Evolutionary conservation across 305 asterid species (phyloP).

Genomic region (Fraxinus platypoda): DNA sequence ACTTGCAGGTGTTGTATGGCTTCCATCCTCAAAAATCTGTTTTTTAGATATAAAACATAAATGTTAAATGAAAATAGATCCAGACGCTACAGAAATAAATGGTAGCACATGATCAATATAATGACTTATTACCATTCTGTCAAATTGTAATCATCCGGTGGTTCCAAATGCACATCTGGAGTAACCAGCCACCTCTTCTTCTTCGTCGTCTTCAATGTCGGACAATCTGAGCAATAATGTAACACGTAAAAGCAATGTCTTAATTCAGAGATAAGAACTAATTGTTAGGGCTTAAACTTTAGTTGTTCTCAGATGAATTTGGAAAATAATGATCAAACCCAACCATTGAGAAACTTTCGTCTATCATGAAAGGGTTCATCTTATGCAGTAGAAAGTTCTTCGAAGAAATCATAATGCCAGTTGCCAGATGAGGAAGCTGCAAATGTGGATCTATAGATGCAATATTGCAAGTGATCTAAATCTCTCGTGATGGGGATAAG

Average conservation of each 20-base stretch:
- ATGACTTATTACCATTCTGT: constrained; percentile 18
- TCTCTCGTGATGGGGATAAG: background rate
- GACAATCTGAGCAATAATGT: constrained; percentile 44
- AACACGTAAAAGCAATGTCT: background rate
- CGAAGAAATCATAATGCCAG: background rate
- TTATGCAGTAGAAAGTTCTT: background rate
- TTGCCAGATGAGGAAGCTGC: background rate
- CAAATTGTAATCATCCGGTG: constrained; percentile 47
- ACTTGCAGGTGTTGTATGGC: background rate
- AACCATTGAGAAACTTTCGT: background rate
- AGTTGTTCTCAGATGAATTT: background rate
- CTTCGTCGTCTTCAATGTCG: constrained; percentile 49
- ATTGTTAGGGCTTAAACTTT: background rate
- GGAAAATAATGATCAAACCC: background rate
- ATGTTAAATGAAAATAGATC: background rate
- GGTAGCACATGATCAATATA: background rate
- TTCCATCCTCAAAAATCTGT: constrained; percentile 1
- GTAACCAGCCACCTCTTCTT: constrained; percentile 58
- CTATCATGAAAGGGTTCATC: background rate
- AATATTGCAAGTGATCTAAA: background rate
- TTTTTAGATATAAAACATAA: background rate
- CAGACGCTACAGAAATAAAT: background rate
- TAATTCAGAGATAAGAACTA: background rate
- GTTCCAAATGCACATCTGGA: constrained; percentile 54
- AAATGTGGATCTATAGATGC: background rate